Evolutionary conservation across 2,329 filamentous ascomycete genomes (phyloP), one percentile per base, ranked within the genome.

Genomic region (Cercospora sp.): DNA sequence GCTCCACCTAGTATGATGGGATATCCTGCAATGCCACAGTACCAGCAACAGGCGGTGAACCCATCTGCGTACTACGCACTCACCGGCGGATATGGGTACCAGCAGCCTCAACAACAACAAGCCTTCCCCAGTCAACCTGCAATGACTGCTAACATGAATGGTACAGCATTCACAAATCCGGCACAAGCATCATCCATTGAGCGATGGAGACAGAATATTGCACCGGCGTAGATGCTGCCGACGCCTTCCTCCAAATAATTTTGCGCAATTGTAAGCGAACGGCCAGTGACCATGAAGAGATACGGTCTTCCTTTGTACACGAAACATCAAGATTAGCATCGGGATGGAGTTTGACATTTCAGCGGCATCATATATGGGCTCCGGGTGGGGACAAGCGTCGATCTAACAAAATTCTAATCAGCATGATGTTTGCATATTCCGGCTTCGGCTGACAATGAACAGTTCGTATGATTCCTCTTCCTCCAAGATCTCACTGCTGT

Each of bases 31-130:
- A 60, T 66, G 58, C 65, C 61, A 53, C 67, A 67, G 20, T 28
- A 61, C 26, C 71, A 66, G 51, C 69, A 68, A 28, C 61, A 57
- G 59, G 68, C 65, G 66, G 63, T 69, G 58, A 71, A 72, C 26
- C 39, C 67, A 4, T 53, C 67, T 33, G 67, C 71, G 26, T 73
- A 72, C 39, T 66, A 68, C 58, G 67, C 69, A 4, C 61, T 69
- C 3, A 61, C 58, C 16, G 71, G 65, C 13, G 70, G 66, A 2
- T 67, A 67, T 51, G 51, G 51, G 28, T 64, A 64, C 30, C 31
- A 53, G 10, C 31, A 53, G 13, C 62, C 51, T 16, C 62, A 59
- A 23, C 62, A 58, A 16, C 62, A 64, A 45, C 60, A 62, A 16
- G 9, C 8, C 26, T 53, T 58, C 23, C 18, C n/a, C 62, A 64